Evolutionary conservation across 2,329 filamentous ascomycete genomes (phyloP), one percentile per base, ranked within the genome.

Genomic region (Pyricularia sp.): DNA sequence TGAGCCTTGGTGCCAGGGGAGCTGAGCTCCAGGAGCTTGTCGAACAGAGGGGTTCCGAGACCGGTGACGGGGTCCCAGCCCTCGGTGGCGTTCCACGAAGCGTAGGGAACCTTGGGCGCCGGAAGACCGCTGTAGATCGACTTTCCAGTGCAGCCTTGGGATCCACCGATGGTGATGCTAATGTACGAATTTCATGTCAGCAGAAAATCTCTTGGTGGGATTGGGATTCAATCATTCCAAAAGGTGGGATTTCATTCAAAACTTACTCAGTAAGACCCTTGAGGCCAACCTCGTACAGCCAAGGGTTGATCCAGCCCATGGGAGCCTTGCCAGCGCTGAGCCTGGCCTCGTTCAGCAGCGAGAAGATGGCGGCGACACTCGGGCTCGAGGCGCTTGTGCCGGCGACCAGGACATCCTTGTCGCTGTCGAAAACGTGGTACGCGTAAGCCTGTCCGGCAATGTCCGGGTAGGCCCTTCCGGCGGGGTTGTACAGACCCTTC

Each of bases 371-470:
- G 6, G 82, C 82, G 30, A 85, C 73, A 0, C 83, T 77, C 0
- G 83, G 83, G 4, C 82, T 77, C 30, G 80, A 80, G 1, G 82
- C 82, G 64, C 79, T 81, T 13, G 80, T 82, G 10, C 80, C 80
- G 61, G 73, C 70, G 3, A 80, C 71, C 2, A 69, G 67, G 0
- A 64, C 53, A 12, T 72, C 66, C 6, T 62, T 60, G 12, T 74
- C 75, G 6, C 69, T 68, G 19, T 74, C 67, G 4, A 75, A 66
- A 44, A 77, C 75, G 10, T 73, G 68, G 65, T 86, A 88, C 67
- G 84, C 82, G 9, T 82, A 83, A 1, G 85, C 81, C 35, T 89
- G 78, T 3, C 78, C 81, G 4, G 79, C 76, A 35, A 84, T 75
- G 68, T 84, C 82, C 0, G 82, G 82, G 40, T 79, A 77, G 3